Conservation (phyloP, 2,329 filamentous ascomycete species). For the Apiospora malaysiana region DNA sequence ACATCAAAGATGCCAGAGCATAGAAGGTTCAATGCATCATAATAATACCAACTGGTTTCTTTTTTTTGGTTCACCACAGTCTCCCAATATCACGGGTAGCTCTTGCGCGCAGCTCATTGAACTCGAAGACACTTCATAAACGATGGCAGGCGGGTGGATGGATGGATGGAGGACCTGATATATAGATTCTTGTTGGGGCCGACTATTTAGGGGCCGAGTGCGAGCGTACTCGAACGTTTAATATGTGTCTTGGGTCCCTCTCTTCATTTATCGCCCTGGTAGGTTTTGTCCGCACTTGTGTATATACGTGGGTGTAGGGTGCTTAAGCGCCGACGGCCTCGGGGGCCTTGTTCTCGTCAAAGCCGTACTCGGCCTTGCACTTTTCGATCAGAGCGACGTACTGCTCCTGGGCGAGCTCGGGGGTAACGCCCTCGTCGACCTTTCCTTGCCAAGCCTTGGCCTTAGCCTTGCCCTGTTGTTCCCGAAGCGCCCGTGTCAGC, state of each 20-base stretch:
- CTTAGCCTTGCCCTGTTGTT: conserved; percentile 77
- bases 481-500: background rate
- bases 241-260: background rate
- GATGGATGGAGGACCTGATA: background rate
- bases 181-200: background rate
- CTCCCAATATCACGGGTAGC: background rate
- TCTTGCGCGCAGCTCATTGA: background rate
- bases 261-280: background rate
- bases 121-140: background rate
- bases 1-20: conserved; percentile 9
- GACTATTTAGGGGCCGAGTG: background rate
- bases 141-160: background rate
- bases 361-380: conserved; percentile 74
- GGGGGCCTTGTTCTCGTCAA: conserved; percentile 67
- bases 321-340: conserved; percentile 53
- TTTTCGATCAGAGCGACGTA: conserved; percentile 77
- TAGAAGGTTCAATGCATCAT: conserved; percentile 13
- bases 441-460: conserved; percentile 76
- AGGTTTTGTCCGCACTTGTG: background rate
- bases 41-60: conserved; percentile 10
- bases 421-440: conserved; percentile 65
- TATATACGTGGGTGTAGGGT: background rate
- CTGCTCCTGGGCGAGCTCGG: conserved; percentile 73
- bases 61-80: background rate
- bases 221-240: background rate